These are phyloP conservation scores for Plantago rigida DNA, from an alignment of 305 asterid species.

Conservation along the genomic window DNA sequence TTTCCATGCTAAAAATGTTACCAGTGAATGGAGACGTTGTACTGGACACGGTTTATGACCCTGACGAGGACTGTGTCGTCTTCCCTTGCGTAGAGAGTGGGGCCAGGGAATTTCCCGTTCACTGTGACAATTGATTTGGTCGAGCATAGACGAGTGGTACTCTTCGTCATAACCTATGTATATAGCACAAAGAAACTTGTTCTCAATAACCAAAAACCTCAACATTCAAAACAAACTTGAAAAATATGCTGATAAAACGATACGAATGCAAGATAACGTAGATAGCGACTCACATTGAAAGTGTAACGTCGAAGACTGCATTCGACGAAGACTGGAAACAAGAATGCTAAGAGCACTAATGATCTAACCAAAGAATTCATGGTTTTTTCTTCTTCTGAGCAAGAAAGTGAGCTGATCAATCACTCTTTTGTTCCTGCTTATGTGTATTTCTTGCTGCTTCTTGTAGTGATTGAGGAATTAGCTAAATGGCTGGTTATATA, in stretches of 20 bases:
- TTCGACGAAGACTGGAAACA: constrained; percentile 40
- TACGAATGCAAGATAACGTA: background rate
- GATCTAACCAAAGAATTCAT: constrained; percentile 38
- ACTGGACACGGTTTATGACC: constrained; percentile 73
- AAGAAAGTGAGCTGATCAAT: background rate
- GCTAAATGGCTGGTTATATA: background rate
- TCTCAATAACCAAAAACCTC: no score
- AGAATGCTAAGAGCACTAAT: constrained; percentile 33
- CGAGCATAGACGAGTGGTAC: constrained; percentile 60
- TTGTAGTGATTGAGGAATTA: background rate
- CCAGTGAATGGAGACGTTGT: constrained; percentile 87
- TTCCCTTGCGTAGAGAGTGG: constrained; percentile 83
- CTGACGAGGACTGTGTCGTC: constrained; percentile 61
- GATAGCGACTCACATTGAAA: constrained; percentile 49
- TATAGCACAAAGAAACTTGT: background rate
- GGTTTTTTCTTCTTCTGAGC: background rate
- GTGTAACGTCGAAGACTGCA: constrained; percentile 62
- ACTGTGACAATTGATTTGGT: constrained; percentile 65
- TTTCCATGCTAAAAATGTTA: constrained; percentile 22
- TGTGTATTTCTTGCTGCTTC: background rate
- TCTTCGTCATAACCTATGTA: constrained; percentile 65
- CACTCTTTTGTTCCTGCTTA: background rate
- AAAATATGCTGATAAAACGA: background rate
- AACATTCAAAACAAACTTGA: background rate
- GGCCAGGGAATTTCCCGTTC: constrained; percentile 81